Evolutionary conservation across 169 alveolate species (phyloP).

Genomic region (Plasmodium blacklocki): DNA sequence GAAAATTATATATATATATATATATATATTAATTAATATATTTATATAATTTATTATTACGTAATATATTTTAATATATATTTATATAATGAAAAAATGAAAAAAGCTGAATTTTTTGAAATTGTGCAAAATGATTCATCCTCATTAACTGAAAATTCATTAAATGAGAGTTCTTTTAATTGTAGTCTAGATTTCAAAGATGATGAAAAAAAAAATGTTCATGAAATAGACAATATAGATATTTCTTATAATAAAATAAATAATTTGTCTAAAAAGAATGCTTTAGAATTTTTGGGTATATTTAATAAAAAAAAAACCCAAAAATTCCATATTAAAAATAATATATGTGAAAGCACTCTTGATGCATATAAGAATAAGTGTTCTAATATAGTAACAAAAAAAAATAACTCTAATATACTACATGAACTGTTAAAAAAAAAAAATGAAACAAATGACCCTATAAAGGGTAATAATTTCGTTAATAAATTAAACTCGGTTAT

Average conservation of each 20-base stretch:
- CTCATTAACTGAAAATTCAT: conserved; percentile 18
- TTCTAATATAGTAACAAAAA: not conserved
- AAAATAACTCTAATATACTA: no score
- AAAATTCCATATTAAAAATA: conserved; percentile 6
- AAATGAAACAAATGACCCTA: not conserved
- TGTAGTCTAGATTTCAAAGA: conserved; percentile 27
- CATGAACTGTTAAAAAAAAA: not conserved
- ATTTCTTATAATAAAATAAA: conserved; percentile 8
- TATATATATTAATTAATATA: no score
- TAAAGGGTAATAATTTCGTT: not conserved
- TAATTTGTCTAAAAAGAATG: conserved; percentile 55
- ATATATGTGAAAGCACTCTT: conserved; percentile 13
- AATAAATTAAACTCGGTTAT: not conserved
- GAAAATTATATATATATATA: no score
- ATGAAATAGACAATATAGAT: conserved; percentile 5
- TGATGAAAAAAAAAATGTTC: conserved; percentile 30
- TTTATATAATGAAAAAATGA: conserved; percentile 18
- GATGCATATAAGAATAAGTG: conserved; percentile 18
- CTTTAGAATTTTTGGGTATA: conserved; percentile 67
- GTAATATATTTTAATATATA: conserved; percentile 36
- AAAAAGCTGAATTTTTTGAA: conserved; percentile 62
- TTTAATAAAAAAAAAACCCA: conserved; percentile 20
- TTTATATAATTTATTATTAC: conserved; percentile 11
- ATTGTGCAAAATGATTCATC: conserved; percentile 45
- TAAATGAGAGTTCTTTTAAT: conserved; percentile 22